Conservation (phyloP, 2,329 filamentous ascomycete species). For the Fusarium tricinctum region DNA sequence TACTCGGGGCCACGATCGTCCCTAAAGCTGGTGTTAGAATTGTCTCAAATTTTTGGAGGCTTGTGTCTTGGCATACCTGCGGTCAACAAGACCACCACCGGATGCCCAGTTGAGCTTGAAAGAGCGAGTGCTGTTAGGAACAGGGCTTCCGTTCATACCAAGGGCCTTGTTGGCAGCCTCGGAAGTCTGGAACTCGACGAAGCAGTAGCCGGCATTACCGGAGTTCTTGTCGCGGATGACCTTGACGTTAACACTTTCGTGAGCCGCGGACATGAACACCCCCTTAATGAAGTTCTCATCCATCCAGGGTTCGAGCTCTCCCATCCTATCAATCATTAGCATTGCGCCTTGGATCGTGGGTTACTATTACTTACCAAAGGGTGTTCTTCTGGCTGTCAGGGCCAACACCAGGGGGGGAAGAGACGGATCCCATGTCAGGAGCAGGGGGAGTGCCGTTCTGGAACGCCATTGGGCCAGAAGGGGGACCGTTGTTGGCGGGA, state of each 20-base stretch:
- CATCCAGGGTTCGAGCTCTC: constrained; percentile 98
- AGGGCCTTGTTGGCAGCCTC: constrained; percentile 93
- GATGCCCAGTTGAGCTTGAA: constrained; percentile 99
- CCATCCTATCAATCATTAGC: constrained; percentile 80
- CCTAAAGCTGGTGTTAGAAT: constrained; percentile 59
- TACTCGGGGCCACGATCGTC: constrained; percentile 97
- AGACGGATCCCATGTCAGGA: constrained; percentile 55
- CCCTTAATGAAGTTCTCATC: constrained; percentile 99
- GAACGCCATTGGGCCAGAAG: constrained; percentile 55
- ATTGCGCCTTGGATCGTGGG: not conserved
- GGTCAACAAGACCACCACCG: constrained; percentile 93
- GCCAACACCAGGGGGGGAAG: constrained; percentile 53
- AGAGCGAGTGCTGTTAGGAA: constrained; percentile 92
- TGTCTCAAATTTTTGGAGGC: not conserved
- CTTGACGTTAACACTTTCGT: constrained; percentile 97
- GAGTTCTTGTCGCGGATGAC: constrained; percentile 99
- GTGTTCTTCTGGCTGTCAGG: constrained; percentile 69
- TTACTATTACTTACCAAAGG: constrained; percentile 63
- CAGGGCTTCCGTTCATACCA: constrained; percentile 86
- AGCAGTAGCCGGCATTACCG: constrained; percentile 98
- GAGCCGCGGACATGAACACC: constrained; percentile 88
- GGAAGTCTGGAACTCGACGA: constrained; percentile 89
- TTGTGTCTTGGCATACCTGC: constrained; percentile 71
- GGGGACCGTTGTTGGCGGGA: constrained; percentile 52
- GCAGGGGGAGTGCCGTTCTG: constrained; percentile 58